Conservation (phyloP, 1,139 yeast species). For the Torulaspora globosa region DNA sequence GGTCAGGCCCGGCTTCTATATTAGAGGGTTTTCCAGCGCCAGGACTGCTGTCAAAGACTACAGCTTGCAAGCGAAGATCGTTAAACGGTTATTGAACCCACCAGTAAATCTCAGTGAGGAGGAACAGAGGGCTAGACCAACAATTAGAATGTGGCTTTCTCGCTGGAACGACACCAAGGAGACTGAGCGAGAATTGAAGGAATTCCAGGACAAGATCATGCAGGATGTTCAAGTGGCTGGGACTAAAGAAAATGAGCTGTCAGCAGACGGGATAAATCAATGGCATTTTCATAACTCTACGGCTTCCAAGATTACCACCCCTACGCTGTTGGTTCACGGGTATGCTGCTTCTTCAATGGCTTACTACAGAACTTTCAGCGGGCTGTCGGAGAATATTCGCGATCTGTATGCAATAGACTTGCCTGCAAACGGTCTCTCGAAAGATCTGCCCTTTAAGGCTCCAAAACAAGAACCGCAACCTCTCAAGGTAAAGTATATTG, state of each 20-base stretch:
- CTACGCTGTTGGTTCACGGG: constrained; percentile 72
- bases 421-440: constrained; percentile 65
- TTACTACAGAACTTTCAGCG: constrained; percentile 70
- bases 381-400: constrained; percentile 43
- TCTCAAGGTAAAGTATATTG: constrained; percentile 14
- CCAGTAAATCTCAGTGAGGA: constrained; percentile 7
- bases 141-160: constrained; percentile 10
- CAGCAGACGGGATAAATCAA: constrained; percentile 22
- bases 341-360: constrained; percentile 87
- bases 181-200: constrained; percentile 12
- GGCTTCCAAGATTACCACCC: constrained; percentile 25
- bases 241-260: constrained; percentile 15
- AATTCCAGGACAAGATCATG: constrained; percentile 21
- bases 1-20: not conserved
- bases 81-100: constrained; percentile 8
- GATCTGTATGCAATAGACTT: constrained; percentile 72
- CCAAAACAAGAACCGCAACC: constrained; percentile 11
- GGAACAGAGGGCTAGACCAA: constrained; percentile 6
- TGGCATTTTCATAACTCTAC: constrained; percentile 23
- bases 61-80: constrained; percentile 7
- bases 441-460: constrained; percentile 19
- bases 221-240: constrained; percentile 17
- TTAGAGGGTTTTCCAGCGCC: constrained; percentile 1
- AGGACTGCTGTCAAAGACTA: not conserved
- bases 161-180: constrained; percentile 12